Conservation (phyloP, 129 eudicot species). For the Pseudognaphalium luteoalbum region DNA sequence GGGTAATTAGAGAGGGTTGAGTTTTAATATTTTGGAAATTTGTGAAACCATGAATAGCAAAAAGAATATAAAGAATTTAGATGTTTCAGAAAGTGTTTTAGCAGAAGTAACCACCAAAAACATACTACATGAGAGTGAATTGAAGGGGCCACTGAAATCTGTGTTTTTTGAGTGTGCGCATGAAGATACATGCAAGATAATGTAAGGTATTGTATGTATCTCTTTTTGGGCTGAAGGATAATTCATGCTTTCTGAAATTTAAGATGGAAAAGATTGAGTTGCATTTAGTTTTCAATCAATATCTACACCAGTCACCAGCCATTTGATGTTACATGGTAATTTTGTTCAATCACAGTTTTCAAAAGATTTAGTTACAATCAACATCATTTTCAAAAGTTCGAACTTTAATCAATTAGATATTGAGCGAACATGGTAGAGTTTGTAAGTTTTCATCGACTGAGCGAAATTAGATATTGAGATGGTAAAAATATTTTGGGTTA, state of each 20-base stretch:
- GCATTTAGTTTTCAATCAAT: background rate
- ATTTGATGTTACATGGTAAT: background rate
- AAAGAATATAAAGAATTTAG: constrained; percentile 32
- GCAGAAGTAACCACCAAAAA: constrained; percentile 14
- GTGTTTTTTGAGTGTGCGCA: constrained; percentile 22
- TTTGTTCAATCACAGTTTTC: background rate
- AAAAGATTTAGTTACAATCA: background rate
- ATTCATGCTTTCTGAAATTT: constrained; percentile 23
- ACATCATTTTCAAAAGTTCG: background rate
- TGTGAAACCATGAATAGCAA: constrained; percentile 30
- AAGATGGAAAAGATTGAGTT: constrained; percentile 25
- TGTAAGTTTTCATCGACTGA: background rate
- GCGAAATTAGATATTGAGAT: background rate
- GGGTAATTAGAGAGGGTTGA: background rate
- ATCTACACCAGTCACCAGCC: background rate
- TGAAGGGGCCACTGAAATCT: constrained; percentile 32
- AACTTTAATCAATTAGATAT: background rate
- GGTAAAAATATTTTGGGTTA: too few species aligned
- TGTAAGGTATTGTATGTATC: constrained; percentile 32
- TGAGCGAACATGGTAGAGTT: background rate
- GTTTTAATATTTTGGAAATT: background rate
- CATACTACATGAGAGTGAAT: background rate
- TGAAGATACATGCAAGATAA: constrained; percentile 54
- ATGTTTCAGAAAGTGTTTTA: constrained; percentile 22
- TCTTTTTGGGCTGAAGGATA: constrained; percentile 47